Percentiles rank a stretch among this genome's conserved stretches.
phyloP scores from a whole-genome alignment of 148 eudicot genomes.

The Rhododendron ferrugineum region DNA sequence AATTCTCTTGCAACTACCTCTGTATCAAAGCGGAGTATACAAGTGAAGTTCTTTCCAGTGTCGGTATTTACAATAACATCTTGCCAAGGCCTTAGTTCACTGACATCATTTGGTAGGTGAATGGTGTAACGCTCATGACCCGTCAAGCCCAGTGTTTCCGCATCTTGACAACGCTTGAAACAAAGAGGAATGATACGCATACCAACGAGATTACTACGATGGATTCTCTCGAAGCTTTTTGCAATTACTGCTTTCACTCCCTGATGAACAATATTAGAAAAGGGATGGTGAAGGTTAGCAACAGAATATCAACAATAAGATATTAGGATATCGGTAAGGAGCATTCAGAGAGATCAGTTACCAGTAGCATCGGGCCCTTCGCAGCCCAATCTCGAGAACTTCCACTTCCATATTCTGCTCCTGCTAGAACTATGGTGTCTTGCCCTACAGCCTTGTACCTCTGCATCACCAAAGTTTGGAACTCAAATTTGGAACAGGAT shows the following conservation, averaged over 20 bases:
- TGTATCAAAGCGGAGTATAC: conserved; percentile 86
- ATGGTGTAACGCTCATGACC: conserved; percentile 90
- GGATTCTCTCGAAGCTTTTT: conserved; percentile 97
- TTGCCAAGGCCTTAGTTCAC: conserved; percentile 91
- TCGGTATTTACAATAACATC: conserved; percentile 81
- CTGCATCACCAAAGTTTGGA: conserved; percentile 31
- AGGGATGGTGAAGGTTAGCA: neutral
- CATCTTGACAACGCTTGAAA: conserved; percentile 93
- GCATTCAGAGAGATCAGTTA: conserved; percentile 8
- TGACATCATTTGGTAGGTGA: conserved; percentile 67
- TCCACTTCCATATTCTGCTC: conserved; percentile 99
- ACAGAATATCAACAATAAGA: neutral
- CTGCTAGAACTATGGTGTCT: conserved; percentile 81
- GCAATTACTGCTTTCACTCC: conserved; percentile 99
- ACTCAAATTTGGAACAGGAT: neutral
- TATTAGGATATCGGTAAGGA: neutral
- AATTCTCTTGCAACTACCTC: conserved; percentile 41
- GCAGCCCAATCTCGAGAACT: conserved; percentile 99
- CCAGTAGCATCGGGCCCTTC: conserved; percentile 97
- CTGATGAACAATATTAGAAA: conserved; percentile 27
- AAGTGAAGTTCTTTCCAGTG: conserved; percentile 78
- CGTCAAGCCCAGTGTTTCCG: conserved; percentile 85
- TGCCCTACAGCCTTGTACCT: conserved; percentile 87
- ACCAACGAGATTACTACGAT: conserved; percentile 93
- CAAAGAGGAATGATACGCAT: conserved; percentile 97